Conservation (phyloP, 306 rosid species). For the Inga leiocalycina region DNA sequence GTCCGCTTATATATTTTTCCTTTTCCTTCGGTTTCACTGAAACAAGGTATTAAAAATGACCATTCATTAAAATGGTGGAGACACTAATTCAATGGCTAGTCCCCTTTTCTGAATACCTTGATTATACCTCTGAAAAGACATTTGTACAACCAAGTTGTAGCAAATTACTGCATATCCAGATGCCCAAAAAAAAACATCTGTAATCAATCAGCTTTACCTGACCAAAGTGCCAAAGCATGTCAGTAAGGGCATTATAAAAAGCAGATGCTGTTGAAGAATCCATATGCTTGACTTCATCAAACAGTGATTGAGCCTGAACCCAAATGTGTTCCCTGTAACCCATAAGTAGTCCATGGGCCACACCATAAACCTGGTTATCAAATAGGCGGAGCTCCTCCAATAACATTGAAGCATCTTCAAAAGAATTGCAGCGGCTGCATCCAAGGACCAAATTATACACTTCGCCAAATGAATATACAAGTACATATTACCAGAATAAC, state of each 20-base stretch:
- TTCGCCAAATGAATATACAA: conserved; percentile 16
- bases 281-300: conserved; percentile 85
- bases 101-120: not conserved
- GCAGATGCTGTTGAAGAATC: conserved; percentile 92
- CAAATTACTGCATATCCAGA: conserved; percentile 1
- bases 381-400: conserved; percentile 81
- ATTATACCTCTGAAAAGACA: not conserved
- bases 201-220: conserved; percentile 59
- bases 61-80: not conserved
- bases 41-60: not conserved
- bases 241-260: conserved; percentile 91
- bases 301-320: conserved; percentile 70
- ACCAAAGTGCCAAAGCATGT: conserved; percentile 96
- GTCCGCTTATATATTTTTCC: not conserved
- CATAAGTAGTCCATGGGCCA: conserved; percentile 88
- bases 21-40: not conserved
- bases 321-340: conserved; percentile 75
- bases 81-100: not conserved
- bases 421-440: conserved; percentile 83
- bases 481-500: conserved; percentile 3
- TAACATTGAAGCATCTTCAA: conserved; percentile 78
- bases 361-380: conserved; percentile 88
- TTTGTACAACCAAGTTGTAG: not conserved
- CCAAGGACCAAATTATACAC: conserved; percentile 33
- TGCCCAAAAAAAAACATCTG: not conserved